These are phyloP conservation scores for Tubosaeta sp. DNA, from an alignment of 768 basidiomycete species.

Conservation along the genomic window DNA sequence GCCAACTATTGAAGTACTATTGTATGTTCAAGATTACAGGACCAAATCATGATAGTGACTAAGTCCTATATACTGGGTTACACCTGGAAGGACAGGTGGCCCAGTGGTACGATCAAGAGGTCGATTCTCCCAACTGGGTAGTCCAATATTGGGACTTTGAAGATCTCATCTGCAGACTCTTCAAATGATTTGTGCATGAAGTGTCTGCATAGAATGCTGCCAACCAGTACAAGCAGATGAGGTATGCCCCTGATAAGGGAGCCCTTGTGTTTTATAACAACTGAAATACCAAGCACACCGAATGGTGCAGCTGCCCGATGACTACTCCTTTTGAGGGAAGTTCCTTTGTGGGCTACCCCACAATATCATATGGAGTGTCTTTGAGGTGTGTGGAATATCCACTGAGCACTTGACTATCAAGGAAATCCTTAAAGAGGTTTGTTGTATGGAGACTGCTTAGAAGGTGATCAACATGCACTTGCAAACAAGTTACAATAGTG, in stretches of 20 bases:
- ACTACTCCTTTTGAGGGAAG: too few species aligned
- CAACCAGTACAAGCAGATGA: conserved; percentile 1
- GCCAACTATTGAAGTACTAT: background rate
- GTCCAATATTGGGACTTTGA: background rate
- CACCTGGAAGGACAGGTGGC: background rate
- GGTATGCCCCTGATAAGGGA: conserved; percentile 9
- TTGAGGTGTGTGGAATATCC: too few species aligned
- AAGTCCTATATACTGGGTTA: background rate
- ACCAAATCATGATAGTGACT: background rate
- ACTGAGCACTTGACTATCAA: background rate
- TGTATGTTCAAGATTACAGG: background rate
- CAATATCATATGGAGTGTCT: too few species aligned
- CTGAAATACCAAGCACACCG: too few species aligned
- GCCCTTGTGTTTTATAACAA: too few species aligned
- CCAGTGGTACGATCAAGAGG: background rate
- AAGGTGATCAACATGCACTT: background rate
- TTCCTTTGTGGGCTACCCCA: too few species aligned
- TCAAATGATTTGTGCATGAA: background rate
- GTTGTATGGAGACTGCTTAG: background rate
- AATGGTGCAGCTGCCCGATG: too few species aligned
- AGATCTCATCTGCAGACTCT: background rate
- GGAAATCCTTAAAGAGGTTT: background rate
- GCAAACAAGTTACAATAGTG: too few species aligned
- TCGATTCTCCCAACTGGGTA: background rate
- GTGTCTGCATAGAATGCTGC: background rate